Base-by-base conservation (phyloP, 2,329 filamentous ascomycete species). In the Furcasterigmium furcatum region DNA sequence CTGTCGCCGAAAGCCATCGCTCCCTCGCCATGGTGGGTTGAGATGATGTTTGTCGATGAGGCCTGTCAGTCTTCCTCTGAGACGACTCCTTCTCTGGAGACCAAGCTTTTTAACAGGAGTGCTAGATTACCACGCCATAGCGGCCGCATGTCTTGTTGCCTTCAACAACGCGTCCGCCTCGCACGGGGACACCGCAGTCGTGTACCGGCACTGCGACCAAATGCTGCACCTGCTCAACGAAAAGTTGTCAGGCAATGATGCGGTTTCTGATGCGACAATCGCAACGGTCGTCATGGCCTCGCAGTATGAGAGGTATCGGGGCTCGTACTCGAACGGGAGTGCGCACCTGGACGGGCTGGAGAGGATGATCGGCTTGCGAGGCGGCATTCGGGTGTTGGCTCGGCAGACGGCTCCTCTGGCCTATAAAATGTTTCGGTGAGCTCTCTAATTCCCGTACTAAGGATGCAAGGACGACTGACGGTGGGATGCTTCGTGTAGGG, bases 321-420 rank as follows among this genome's bases (percentile, higher is more conserved):
- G 52, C 38, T 45, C 56, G 22, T 52, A 55, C 19, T 18, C n/a
- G 4, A 44, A 55, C 16, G 54, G 54, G 8, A 47, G 58, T 4
- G 43, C 64, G 13, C 63, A 66, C 43, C 49, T 65, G 19, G 43
- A 58, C 14, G 62, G 63, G 2, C 47, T 64, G 14, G 49, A 53
- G 44, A 53, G 47, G 13, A 60, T 66, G 46, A 46, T 63, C 19
- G 48, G 58, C 19, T 29, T 64, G 24, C 57, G 61, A 9, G 63
- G 63, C n/a, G 63, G 63, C 0, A 52, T 63, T 6, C 27, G 27
- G 9, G 16, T 41, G 2, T 47, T 65, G 10, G 20, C n/a, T 16
- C 16, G 9, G 18, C 16, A 19, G 3, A 36, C 16, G n/a, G 12
- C n/a, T 7, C 7, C 18, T 6, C 16, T 36, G n/a, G 34, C 18